Percentiles rank a stretch among this genome's conserved stretches.
These are phyloP conservation scores for Globisporangium rhizosaccharum DNA, from an alignment of 352 stramenopile genomes.

Conservation along the genomic window DNA sequence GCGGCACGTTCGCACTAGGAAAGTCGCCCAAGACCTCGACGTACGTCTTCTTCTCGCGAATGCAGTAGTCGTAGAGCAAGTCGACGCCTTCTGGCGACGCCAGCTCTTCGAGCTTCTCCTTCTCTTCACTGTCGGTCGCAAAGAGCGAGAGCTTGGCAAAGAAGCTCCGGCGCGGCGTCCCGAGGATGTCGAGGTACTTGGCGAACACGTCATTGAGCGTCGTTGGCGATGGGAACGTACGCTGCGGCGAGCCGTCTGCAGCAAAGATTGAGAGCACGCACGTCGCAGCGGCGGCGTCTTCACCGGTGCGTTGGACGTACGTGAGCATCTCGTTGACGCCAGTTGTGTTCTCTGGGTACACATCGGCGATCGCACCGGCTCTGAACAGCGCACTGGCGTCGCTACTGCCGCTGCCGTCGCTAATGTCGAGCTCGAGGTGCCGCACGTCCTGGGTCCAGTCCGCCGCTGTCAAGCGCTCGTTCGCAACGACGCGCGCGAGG, in stretches of 20 bases:
- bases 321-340: constrained; percentile 65
- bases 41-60: constrained; percentile 89
- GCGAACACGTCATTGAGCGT: constrained; percentile 66
- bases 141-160: constrained; percentile 87
- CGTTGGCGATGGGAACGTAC: constrained; percentile 45
- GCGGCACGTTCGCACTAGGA: constrained; percentile 53
- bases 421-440: constrained; percentile 68
- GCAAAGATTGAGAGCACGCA: constrained; percentile 44
- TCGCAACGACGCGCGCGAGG: constrained; percentile 48
- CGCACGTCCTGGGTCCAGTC: constrained; percentile 83
- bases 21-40: constrained; percentile 88
- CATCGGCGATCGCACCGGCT: constrained; percentile 63
- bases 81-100: constrained; percentile 84
- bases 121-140: constrained; percentile 78
- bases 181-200: constrained; percentile 85
- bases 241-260: constrained; percentile 38
- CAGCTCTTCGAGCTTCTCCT: constrained; percentile 90
- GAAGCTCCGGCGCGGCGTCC: constrained; percentile 80
- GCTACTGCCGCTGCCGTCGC: background rate
- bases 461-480: constrained; percentile 53
- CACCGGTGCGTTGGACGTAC: constrained; percentile 21
- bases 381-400: constrained; percentile 24
- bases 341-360: constrained; percentile 76
- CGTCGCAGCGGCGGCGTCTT: constrained; percentile 10
- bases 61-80: constrained; percentile 92